Percentiles rank a stretch among this genome's conserved stretches.
phyloP scores from a whole-genome alignment of 345 rosid genomes.

The Trapa incisa region DNA sequence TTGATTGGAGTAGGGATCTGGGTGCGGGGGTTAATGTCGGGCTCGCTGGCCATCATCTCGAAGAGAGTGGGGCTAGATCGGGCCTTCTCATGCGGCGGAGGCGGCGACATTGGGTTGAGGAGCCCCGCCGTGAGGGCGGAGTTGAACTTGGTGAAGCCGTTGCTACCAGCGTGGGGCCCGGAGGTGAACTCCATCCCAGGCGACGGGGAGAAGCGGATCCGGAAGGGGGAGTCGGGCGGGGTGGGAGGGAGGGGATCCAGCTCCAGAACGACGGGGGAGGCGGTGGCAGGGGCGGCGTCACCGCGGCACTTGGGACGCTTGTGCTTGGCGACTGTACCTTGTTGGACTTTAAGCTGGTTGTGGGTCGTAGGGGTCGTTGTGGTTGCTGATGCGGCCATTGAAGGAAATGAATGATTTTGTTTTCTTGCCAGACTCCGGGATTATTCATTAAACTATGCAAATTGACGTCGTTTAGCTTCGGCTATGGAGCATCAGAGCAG shows the following conservation, averaged over 20 bases:
- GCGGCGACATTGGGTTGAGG: constrained; percentile 90
- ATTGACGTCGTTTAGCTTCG: constrained; percentile 24
- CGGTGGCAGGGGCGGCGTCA: constrained; percentile 33
- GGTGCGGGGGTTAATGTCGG: constrained; percentile 31
- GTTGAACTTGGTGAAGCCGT: constrained; percentile 77
- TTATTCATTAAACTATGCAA: neutral
- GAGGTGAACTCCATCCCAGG: constrained; percentile 45
- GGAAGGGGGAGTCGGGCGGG: constrained; percentile 19
- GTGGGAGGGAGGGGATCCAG: constrained; percentile 25
- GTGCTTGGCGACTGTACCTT: constrained; percentile 33
- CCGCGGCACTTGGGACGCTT: constrained; percentile 48
- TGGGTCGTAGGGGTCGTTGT: constrained; percentile 16
- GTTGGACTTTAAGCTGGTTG: constrained; percentile 25
- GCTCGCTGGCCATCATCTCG: constrained; percentile 92
- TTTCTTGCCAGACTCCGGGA: neutral
- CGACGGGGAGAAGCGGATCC: constrained; percentile 30
- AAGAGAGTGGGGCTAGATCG: constrained; percentile 92
- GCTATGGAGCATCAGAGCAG: constrained; percentile 11
- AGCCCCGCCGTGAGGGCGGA: constrained; percentile 95
- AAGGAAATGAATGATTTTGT: neutral
- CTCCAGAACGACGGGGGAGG: constrained; percentile 9
- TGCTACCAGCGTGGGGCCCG: constrained; percentile 26
- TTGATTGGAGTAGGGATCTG: constrained; percentile 11
- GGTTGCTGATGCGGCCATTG: constrained; percentile 2
- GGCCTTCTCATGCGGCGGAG: constrained; percentile 51